Base-by-base conservation (phyloP, 371 early-diverging fungal species). In the Mortierella sp. region DNA sequence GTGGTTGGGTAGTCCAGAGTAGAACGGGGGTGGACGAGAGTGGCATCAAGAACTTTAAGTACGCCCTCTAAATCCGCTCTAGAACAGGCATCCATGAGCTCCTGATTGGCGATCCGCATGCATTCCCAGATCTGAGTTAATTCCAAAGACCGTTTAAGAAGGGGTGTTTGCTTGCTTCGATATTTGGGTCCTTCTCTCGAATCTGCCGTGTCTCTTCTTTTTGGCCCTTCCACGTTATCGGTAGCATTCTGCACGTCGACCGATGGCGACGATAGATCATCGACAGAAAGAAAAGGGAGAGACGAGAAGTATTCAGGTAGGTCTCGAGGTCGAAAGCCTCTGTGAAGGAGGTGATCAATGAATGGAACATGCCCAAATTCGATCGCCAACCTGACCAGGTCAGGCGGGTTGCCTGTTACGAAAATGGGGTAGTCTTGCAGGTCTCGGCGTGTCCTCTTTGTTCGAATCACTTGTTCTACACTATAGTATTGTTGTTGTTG, bases 351-450 rank as follows among this genome's bases (percentile, higher is more conserved):
- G 47, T 76, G 78, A 24, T 76, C 78, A 14, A 76, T 53, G 28
- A 76, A 76, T 1, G 78, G 78, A 0, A 61, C 43, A 52, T 76
- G 66, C 9, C 78, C 78, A 63, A 76, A 76, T 48, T 76, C 78
- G 24, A 76, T 70, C 1, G 78, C 70, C 5, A 76, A 60, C 2
- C 78, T 58, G 1, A 76, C 70, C 0, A 76, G 49, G 31, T 76
- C 78, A 24, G 78, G 78, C 13, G 78, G 78, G 28, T 76, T 70
- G 51, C 78, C 78, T 14, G 78, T 76, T 19, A 66, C 6, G 26
- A 76, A 76, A 19, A 76, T 66, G 14, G 78, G 78, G 21, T 76
- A 76, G 28, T 76, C 71, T 27, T 64, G 69, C 47, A 69, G 27
- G 30, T 76, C 78, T n/a, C 78, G 47, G 27, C 70, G 78, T 18